Percentiles rank a stretch among this genome's conserved stretches.
Conservation (phyloP, 768 basidiomycete species). For the Hericium rajendrae region DNA sequence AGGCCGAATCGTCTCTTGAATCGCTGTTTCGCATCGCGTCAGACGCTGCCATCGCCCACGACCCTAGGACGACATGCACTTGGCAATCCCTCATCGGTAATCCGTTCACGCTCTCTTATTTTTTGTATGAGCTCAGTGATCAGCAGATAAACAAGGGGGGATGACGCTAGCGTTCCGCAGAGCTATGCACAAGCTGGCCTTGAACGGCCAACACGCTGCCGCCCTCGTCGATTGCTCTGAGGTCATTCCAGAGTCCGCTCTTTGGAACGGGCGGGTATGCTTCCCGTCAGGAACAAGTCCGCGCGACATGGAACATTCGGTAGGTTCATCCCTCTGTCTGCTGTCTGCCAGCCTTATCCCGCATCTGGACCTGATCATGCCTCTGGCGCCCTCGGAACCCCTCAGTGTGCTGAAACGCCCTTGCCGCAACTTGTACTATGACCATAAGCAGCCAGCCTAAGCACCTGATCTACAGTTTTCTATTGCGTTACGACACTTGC, state of each 20-base stretch:
- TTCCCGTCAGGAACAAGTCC: conserved; percentile 24
- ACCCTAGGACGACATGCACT: conserved; percentile 15
- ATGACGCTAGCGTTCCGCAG: not conserved
- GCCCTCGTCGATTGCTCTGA: conserved; percentile 35
- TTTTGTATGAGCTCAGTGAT: not conserved
- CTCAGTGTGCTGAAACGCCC: too few species aligned
- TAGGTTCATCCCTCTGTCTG: not conserved
- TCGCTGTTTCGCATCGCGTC: conserved; percentile 38
- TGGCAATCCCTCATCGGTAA: conserved; percentile 33
- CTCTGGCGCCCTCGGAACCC: not conserved
- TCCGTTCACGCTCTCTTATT: not conserved
- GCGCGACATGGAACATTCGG: conserved; percentile 13
- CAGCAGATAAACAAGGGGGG: not conserved
- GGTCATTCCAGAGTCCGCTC: conserved; percentile 28
- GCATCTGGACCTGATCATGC: not conserved
- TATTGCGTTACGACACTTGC: too few species aligned
- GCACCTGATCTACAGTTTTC: too few species aligned
- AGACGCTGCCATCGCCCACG: conserved; percentile 23
- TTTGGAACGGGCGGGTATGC: conserved; percentile 18
- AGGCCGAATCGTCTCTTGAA: conserved; percentile 28
- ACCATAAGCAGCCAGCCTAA: too few species aligned
- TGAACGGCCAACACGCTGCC: conserved; percentile 2
- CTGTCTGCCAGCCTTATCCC: not conserved
- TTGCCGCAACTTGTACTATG: too few species aligned
- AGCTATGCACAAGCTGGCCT: not conserved